Evolutionary conservation across 2,329 filamentous ascomycete species (phyloP).

Genomic region (Trichoderma sp.): DNA sequence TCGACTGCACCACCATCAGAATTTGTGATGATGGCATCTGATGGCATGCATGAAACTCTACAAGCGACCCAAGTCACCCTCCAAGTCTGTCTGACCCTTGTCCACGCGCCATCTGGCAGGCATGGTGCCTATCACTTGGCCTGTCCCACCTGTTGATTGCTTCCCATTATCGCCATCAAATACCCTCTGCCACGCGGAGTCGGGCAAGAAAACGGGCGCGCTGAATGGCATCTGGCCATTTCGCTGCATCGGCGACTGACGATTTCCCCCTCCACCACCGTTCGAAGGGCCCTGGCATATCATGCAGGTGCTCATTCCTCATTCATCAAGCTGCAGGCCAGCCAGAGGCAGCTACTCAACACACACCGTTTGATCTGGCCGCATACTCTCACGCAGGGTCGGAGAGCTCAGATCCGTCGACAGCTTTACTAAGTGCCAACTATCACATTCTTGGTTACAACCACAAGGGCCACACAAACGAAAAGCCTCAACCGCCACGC

Average conservation of each 20-base stretch:
- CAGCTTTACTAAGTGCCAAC: neutral
- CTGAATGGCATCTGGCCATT: constrained; percentile 11
- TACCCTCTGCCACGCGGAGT: constrained; percentile 25
- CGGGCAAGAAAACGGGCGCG: constrained; percentile 14
- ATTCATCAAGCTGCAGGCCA: constrained; percentile 7
- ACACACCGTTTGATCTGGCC: constrained; percentile 23
- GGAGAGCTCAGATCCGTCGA: constrained; percentile 17
- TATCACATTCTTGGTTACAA: neutral
- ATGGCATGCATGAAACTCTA: constrained; percentile 22
- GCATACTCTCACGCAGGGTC: constrained; percentile 18
- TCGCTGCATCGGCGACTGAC: constrained; percentile 1
- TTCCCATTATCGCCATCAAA: constrained; percentile 24
- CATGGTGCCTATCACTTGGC: neutral
- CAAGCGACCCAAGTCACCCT: constrained; percentile 25
- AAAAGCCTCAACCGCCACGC: too few species aligned
- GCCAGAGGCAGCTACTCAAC: constrained; percentile 24
- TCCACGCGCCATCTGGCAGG: constrained; percentile 16
- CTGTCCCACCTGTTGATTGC: constrained; percentile 23
- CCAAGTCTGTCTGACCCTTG: constrained; percentile 14
- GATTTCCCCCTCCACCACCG: neutral
- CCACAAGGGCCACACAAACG: too few species aligned
- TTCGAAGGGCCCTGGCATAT: constrained; percentile 28
- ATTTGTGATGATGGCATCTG: constrained; percentile 20
- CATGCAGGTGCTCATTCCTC: constrained; percentile 24
- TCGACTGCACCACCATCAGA: neutral